Evolutionary conservation across 257 asterid genomes (phyloP).

Genomic region (Anisodus tanguticus): DNA sequence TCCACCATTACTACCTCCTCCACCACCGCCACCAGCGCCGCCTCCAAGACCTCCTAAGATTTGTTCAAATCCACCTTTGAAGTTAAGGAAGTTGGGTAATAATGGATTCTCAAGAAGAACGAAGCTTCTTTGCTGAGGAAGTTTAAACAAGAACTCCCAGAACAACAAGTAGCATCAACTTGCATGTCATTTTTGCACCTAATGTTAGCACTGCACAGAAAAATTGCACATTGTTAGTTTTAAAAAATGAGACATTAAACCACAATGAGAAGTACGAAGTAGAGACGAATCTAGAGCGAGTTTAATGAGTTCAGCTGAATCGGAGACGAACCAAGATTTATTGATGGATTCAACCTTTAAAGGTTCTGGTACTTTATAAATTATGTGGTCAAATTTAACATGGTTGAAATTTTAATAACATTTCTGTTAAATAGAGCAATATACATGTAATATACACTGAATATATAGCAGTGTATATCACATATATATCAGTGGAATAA

Average conservation of each 20-base stretch:
- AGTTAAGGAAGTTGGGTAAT: neutral
- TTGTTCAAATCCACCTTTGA: neutral
- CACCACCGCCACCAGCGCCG: neutral
- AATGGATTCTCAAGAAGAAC: neutral
- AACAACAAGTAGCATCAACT: neutral
- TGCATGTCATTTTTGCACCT: neutral
- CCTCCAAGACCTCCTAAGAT: neutral
- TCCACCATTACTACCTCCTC: neutral
- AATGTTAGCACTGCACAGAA: neutral
- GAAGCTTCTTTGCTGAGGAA: slow-evolving; percentile 9
- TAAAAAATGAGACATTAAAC: neutral
- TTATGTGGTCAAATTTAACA: neutral
- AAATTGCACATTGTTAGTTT: neutral
- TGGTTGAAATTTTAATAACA: neutral
- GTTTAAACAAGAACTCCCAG: neutral
- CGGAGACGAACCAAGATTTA: neutral
- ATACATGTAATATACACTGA: too few species aligned
- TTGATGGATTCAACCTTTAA: neutral
- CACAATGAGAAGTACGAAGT: neutral
- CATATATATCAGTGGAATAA: too few species aligned
- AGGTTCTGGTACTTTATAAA: neutral
- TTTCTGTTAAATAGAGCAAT: too few species aligned
- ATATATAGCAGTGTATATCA: too few species aligned
- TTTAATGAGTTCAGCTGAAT: neutral
- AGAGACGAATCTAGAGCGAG: neutral